Evolutionary conservation across 257 asterid genomes (phyloP), one percentile per base, ranked within the genome.

Genomic region (Solanum paucissectum): DNA sequence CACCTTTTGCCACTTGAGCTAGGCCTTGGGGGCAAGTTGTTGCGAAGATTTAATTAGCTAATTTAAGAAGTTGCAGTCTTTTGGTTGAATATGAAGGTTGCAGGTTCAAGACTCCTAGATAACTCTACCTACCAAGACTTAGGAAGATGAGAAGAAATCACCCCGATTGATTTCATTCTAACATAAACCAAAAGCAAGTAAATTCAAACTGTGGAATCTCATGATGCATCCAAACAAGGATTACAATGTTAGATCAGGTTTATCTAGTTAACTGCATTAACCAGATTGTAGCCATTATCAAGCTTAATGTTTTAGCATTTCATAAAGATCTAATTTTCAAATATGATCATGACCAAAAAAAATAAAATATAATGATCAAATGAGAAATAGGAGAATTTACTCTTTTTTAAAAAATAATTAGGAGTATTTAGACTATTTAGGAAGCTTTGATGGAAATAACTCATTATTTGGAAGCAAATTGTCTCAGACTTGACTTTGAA

Each of bases 321-420:
- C 83, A 74, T 21, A 21, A 5, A 74, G 29, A 74, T 11, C 83
- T 37, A 74, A 74, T 74, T 74, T 36, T 73, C 27, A 36, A 73
- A 36, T 8, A 18, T 20, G 82, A 73, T 36, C 46, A 21, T 73
- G 46, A 73, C 21, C 16, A 73, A 34, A 73, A 37, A n/a, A n/a
- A n/a, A n/a, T n/a, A n/a, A n/a, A n/a, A n/a, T n/a, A n/a, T n/a
- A n/a, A 18, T 71, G 52, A 75, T 37, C 20, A 75, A 37, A 75
- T n/a, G 32, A 75, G 18, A 34, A 23, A 23, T 37, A 38, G 10
- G 32, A 75, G 55, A 21, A 75, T 37, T 11, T 37, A 38, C 20
- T 20, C 29, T 62, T 4, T n/a, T n/a, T 60, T 3, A 0, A 3
- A 16, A 20, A 20, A 20, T 3, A 20, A 0, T 62, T 62, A n/a